Evolutionary conservation across 148 eudicot species (phyloP).

Genomic region (Linanthus parryae): DNA sequence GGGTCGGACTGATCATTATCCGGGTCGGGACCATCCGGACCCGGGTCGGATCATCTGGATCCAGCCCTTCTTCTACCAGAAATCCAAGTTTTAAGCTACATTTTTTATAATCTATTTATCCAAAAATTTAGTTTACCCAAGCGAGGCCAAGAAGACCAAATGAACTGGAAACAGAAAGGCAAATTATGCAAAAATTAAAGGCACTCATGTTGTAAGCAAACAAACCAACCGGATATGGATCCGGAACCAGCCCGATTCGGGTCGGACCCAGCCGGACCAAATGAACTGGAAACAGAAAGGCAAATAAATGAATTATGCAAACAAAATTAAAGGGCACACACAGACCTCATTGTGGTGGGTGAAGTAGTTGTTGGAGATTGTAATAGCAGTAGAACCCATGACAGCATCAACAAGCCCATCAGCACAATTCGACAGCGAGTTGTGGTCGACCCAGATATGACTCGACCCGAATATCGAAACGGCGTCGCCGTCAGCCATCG

Average conservation of each 20-base stretch:
- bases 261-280: no score
- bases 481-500: constrained; percentile 90
- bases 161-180: neutral
- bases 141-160: no score
- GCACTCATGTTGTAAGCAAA: no score
- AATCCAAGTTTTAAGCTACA: no score
- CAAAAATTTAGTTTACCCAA: no score
- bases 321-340: neutral
- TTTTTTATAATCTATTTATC: no score
- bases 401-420: constrained; percentile 91
- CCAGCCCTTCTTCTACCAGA: no score
- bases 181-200: neutral
- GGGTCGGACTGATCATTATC: no score
- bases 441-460: constrained; percentile 87
- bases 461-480: constrained; percentile 80
- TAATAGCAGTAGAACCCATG: constrained; percentile 89
- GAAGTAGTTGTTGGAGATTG: constrained; percentile 82
- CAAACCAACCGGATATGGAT: no score
- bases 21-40: no score
- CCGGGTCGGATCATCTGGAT: no score
- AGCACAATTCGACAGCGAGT: constrained; percentile 74
- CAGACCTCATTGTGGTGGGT: constrained; percentile 90
- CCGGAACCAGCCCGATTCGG: no score
- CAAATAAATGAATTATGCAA: neutral
- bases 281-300: neutral